Base-by-base conservation (phyloP, 2,329 filamentous ascomycete species). In the Microdochium paspali region DNA sequence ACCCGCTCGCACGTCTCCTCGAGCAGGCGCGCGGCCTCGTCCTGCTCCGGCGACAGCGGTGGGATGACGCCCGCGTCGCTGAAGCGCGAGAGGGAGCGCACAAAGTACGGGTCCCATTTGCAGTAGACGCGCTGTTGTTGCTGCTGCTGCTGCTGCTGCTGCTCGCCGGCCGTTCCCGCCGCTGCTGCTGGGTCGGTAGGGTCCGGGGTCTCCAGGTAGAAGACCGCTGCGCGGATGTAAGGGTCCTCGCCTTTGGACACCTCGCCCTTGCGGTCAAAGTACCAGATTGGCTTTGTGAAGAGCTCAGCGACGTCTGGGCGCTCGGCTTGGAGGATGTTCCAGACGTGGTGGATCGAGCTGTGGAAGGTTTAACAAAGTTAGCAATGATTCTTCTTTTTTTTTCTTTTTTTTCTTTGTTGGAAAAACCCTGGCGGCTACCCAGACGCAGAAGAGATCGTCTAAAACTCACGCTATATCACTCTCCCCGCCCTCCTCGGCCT, bases 51-150 rank as follows among this genome's bases (percentile, higher is more conserved):
- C 6, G 82, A 86, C 31, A 95, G 70, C 0, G 84, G 69, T 5
- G 89, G 89, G 51, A 95, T 84, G 43, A 86, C 61, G 2, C 87
- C 88, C 18, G 68, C 65, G 59, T 88, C 80, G 1, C 80, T 86
- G 70, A 91, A 93, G 24, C 88, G 79, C 20, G 70, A 74, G 7
- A 95, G 72, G 9, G 84, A 89, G 53, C 80, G 80, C 50, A 95
- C 80, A 63, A 85, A 95, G 74, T 95, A 94, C 1, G 90, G 90
- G 61, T 95, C 90, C 81, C 85, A 94, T 73, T 94, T 94, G 64
- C 80, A 83, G 67, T 87, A 90, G 10, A 91, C 77, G 13, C 86
- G 72, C 28, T 76, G 76, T n/a, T n/a, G n/a, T n/a, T n/a, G n/a
- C n/a, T n/a, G n/a, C n/a, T n/a, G n/a, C n/a, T n/a, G n/a, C n/a